Percentiles rank a stretch among this genome's conserved stretches.
Evolutionary conservation across 768 basidiomycete genomes (phyloP).

Genomic region (Lepiota venenata): DNA sequence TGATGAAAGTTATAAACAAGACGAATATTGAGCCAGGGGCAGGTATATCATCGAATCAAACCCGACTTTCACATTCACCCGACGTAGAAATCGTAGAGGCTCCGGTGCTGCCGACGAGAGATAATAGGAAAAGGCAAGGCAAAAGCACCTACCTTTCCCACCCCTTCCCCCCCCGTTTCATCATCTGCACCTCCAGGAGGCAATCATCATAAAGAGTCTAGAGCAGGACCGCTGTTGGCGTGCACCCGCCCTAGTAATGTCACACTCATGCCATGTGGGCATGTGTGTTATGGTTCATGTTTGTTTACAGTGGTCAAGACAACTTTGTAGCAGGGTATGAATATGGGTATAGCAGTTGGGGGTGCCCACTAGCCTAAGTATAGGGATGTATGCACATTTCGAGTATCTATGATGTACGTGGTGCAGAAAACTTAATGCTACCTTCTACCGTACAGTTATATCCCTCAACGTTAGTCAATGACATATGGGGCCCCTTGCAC

Average conservation of each 20-base stretch:
- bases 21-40: conserved; percentile 3
- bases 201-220: conserved; percentile 15
- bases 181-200: not conserved
- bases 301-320: conserved; percentile 71
- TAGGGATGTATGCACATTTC: too few species aligned
- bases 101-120: conserved; percentile 1
- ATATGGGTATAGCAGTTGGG: conserved; percentile 18
- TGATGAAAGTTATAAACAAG: conserved; percentile 3
- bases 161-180: not conserved
- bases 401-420: too few species aligned
- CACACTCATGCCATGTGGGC: conserved; percentile 77
- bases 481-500: too few species aligned
- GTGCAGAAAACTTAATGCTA: too few species aligned
- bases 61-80: conserved; percentile 10
- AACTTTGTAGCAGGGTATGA: conserved; percentile 45
- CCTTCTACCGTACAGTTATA: too few species aligned
- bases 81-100: conserved; percentile 14
- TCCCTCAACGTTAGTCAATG: too few species aligned
- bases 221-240: conserved; percentile 41
- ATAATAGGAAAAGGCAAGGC: conserved; percentile 11
- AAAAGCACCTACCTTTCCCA: not conserved
- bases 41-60: not conserved
- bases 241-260: conserved; percentile 77
- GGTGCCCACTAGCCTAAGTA: too few species aligned
- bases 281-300: conserved; percentile 74